Evolutionary conservation across 176 grass and related monocot species (phyloP).

Genomic region (barley (Hordeum vulgare)): DNA sequence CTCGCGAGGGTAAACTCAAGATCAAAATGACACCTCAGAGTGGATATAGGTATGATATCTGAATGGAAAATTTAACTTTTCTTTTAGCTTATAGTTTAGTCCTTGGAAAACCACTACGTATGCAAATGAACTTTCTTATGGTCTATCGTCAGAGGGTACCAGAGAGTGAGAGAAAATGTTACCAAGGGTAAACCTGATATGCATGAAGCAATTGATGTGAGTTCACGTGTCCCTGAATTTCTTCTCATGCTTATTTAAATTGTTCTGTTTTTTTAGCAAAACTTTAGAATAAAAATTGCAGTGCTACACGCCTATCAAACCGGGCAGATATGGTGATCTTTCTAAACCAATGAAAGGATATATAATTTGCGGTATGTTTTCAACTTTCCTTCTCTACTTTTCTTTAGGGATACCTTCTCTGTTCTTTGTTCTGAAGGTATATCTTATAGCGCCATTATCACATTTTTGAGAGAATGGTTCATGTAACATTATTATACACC

Average conservation of each 20-base stretch:
- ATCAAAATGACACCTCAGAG: conserved; percentile 71
- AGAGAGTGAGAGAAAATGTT: conserved; percentile 65
- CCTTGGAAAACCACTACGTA: neutral
- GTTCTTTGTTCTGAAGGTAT: neutral
- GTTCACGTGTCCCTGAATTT: too few species aligned
- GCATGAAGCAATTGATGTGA: conserved; percentile 98
- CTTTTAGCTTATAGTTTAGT: neutral
- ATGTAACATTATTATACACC: neutral
- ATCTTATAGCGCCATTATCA: neutral
- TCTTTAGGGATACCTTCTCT: neutral
- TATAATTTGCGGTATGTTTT: conserved; percentile 66
- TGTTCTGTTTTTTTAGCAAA: too few species aligned
- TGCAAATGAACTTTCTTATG: neutral
- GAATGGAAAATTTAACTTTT: neutral
- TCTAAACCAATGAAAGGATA: conserved; percentile 71
- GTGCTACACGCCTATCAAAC: too few species aligned
- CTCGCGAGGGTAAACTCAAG: conserved; percentile 69
- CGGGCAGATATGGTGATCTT: conserved; percentile 55
- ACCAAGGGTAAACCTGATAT: conserved; percentile 88
- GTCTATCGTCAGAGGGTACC: conserved; percentile 54
- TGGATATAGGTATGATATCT: conserved; percentile 53
- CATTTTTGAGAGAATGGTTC: neutral
- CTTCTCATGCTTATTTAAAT: too few species aligned
- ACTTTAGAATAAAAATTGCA: too few species aligned
- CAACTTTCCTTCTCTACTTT: neutral